A percentile compares a stretch with the other conserved stretches of the same genome.
These are phyloP conservation scores for Penicillium odoratum DNA, from an alignment of 495 filamentous ascomycete genomes.

Conservation along the genomic window DNA sequence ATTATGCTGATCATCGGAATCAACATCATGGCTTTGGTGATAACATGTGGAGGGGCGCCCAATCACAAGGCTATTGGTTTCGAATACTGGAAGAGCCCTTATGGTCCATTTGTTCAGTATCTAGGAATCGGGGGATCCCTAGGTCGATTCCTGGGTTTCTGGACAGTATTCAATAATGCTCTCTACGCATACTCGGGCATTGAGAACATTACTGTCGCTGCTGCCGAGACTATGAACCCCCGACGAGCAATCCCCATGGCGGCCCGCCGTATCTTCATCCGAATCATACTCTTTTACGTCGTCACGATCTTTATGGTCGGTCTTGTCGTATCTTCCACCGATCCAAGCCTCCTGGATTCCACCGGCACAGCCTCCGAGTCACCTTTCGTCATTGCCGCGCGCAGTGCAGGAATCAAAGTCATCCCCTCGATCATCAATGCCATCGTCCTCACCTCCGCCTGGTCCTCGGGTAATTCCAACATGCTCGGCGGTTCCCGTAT, in stretches of 20 bases:
- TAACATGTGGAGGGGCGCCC: constrained; percentile 22
- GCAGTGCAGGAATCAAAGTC: constrained; percentile 35
- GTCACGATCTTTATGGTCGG: constrained; percentile 43
- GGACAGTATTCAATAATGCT: constrained; percentile 55
- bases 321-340: constrained; percentile 49
- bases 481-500: constrained; percentile 47
- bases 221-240: constrained; percentile 42
- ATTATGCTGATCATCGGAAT: constrained; percentile 48
- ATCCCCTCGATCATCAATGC: constrained; percentile 54
- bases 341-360: constrained; percentile 41
- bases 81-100: constrained; percentile 23
- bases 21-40: constrained; percentile 47
- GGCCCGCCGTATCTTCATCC: constrained; percentile 39
- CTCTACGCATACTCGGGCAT: constrained; percentile 58
- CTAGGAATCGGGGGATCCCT: constrained; percentile 17
- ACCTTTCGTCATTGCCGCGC: constrained; percentile 55
- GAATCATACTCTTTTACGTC: constrained; percentile 44
- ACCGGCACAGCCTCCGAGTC: constrained; percentile 41
- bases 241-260: constrained; percentile 41
- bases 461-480: constrained; percentile 49
- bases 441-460: constrained; percentile 45
- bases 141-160: constrained; percentile 48
- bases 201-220: constrained; percentile 50
- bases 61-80: constrained; percentile 23
- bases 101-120: constrained; percentile 27